Conservation (phyloP, 306 rosid genomes). For the Cyclanthera cordifolia region DNA sequence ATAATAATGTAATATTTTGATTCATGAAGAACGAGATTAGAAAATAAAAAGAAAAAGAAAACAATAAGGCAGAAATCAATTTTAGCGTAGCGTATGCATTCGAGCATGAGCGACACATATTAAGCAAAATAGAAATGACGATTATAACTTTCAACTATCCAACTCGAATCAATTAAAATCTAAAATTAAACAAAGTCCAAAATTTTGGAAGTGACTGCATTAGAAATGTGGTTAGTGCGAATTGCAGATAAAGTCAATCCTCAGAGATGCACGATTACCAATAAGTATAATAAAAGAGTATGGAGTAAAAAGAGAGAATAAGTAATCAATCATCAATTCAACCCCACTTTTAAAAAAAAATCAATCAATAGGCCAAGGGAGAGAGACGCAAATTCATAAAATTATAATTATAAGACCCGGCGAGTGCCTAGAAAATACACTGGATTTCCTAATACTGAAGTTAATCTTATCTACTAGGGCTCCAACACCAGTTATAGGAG, state of each 20-base stretch:
- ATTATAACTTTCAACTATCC: not conserved
- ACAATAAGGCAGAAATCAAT: not conserved
- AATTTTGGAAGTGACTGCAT: not conserved
- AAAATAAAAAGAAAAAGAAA: not conserved
- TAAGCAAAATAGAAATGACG: not conserved
- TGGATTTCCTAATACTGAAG: slow-evolving; percentile 63
- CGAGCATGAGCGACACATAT: not conserved
- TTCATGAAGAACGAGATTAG: not conserved
- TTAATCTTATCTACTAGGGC: slow-evolving; percentile 70
- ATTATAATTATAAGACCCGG: no score
- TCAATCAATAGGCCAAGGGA: not conserved
- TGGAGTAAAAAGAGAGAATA: not conserved
- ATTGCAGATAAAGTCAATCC: not conserved
- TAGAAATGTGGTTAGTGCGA: not conserved
- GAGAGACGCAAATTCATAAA: not conserved
- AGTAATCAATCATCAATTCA: not conserved
- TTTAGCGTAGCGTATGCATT: not conserved
- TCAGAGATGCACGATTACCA: not conserved
- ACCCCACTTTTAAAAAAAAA: not conserved
- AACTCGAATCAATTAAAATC: not conserved
- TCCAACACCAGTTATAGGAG: slow-evolving; percentile 33
- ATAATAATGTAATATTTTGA: not conserved
- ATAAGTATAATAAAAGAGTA: not conserved
- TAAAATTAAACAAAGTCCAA: not conserved
- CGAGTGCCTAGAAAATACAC: slow-evolving; percentile 63